phyloP scores from a whole-genome alignment of 768 basidiomycete genomes.

The Rhodosporidiobolus odoratus region DNA sequence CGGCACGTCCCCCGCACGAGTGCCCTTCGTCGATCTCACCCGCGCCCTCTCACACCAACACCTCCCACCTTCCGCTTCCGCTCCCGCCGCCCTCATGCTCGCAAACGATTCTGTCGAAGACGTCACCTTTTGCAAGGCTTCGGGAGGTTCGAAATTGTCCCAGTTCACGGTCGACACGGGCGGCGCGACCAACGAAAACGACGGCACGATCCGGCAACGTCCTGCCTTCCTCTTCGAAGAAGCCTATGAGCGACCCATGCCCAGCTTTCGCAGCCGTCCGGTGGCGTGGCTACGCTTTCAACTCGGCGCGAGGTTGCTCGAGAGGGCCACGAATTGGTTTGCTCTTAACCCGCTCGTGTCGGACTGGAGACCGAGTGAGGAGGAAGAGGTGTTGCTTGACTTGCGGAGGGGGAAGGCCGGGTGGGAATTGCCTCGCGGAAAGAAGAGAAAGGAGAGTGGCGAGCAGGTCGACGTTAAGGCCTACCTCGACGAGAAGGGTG shows the following conservation, averaged over 20 bases:
- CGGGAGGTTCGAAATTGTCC: background rate
- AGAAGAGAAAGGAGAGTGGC: background rate
- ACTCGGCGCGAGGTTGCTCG: background rate
- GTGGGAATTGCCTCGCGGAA: constrained; percentile 2
- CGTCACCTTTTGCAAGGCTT: background rate
- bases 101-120: background rate
- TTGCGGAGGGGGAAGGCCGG: constrained; percentile 4
- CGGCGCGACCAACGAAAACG: constrained; percentile 54
- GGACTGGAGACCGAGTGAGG: background rate
- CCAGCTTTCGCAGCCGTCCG: background rate
- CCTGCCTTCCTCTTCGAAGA: constrained; percentile 50
- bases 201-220: constrained; percentile 57
- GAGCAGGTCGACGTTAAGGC: too few species aligned
- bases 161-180: constrained; percentile 49
- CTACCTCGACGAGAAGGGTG: too few species aligned
- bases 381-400: constrained; percentile 19
- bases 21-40: constrained; percentile 46
- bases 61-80: constrained; percentile 53
- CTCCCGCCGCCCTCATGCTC: background rate
- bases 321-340: background rate
- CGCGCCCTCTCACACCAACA: constrained; percentile 49
- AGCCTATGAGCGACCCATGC: background rate
- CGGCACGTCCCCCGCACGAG: constrained; percentile 53
- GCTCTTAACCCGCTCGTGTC: background rate
- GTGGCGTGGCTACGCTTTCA: background rate